Evolutionary conservation across 345 rosid genomes (phyloP).

Genomic region (Xanthoceras sorbifolium): DNA sequence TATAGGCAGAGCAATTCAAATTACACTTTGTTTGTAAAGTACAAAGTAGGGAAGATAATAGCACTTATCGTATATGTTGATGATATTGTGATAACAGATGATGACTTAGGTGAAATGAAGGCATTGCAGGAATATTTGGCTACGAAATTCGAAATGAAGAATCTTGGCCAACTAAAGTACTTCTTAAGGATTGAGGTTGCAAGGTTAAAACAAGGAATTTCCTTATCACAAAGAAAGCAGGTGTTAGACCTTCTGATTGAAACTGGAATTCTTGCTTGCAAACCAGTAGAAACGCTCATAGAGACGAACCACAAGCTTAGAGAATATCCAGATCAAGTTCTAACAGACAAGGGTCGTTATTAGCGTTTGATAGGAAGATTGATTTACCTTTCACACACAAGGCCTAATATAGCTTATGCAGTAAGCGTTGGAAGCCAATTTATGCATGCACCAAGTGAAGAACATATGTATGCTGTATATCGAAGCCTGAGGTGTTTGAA

Average conservation of each 20-base stretch:
- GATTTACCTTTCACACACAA: neutral
- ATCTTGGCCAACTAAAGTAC: neutral
- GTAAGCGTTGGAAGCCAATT: neutral
- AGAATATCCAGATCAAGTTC: neutral
- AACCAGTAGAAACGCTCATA: neutral
- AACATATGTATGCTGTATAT: neutral
- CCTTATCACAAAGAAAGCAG: constrained; percentile 1
- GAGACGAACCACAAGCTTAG: neutral
- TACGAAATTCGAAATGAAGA: neutral
- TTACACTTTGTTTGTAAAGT: no score
- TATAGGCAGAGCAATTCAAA: neutral
- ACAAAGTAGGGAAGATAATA: no score
- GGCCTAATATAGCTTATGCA: neutral
- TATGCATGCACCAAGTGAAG: constrained; percentile 5
- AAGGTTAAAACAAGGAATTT: neutral
- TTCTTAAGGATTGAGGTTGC: neutral
- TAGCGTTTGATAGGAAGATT: neutral
- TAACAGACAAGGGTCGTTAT: neutral
- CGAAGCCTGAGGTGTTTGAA: neutral
- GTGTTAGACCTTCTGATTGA: neutral
- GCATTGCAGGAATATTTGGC: neutral
- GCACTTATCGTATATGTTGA: no score
- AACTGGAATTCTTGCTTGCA: constrained; percentile 6
- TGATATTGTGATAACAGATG: no score
- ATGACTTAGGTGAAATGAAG: no score